Base-by-base conservation (phyloP, 805 yeast species). In the Wickerhamomyces rabaulensis region DNA sequence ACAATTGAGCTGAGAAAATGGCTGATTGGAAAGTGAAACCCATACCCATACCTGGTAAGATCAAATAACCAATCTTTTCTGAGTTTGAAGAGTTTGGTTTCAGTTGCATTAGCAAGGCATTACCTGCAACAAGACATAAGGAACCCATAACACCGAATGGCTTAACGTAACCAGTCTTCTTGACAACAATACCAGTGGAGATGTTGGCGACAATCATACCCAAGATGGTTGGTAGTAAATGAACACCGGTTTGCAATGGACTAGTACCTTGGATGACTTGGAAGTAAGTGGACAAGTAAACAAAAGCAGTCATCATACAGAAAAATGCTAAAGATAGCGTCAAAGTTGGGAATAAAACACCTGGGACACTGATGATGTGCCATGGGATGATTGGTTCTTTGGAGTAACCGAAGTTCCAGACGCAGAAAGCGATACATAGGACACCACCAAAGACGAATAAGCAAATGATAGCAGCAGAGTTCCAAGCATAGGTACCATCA, bases 361-460 rank as follows among this genome's bases (percentile, higher is more conserved):
- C 35, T 8, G 16, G 35, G 19, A 26, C 22, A 12, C 17, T 25
- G 15, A 40, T 40, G 16, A 40, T 23, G 8, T 25, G 20, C 19
- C 17, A 27, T 26, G 35, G 42, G 16, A 23, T 23, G 17, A 39
- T 43, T 37, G 16, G 21, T 5, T 10, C 17, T 6, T 15, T 19
- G 3, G 19, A 40, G 16, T 40, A 19, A 19, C 23, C 8, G 17
- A 17, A 23, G 26, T 26, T 40, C 42, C 25, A 20, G 3, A 26
- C 17, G 12, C 13, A 17, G 42, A 78, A 76, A 0, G 47, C 50
- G 7, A 67, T 51, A 9, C 70, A 39, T 4, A 72, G 50, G 2
- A 69, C 12, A 1, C 73, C 71, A 4, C 84, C 82, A 25, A 79
- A 39, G 13, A 74, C 62, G 42, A 80, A 69, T 45, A 74, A 74